These are phyloP conservation scores for Lophiotrema nucula DNA, from an alignment of 495 filamentous ascomycete species.

Conservation along the genomic window DNA sequence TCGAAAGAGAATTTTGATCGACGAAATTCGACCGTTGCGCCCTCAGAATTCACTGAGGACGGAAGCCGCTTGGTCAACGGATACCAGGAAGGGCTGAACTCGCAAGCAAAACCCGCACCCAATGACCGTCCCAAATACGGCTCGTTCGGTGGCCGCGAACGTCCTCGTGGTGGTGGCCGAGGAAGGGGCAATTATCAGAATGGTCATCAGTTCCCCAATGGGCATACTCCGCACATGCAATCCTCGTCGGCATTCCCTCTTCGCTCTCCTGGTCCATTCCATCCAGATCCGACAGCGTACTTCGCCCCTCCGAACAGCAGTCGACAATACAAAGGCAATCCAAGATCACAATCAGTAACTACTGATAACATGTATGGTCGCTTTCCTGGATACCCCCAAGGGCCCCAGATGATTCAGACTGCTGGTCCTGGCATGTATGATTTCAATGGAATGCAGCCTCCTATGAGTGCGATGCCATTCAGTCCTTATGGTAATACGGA, in stretches of 20 bases:
- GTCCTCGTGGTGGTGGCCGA: conserved; percentile 34
- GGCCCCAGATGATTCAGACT: conserved; percentile 31
- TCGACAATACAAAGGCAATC: conserved; percentile 28
- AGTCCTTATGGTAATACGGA: too few species aligned
- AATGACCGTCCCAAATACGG: conserved; percentile 18
- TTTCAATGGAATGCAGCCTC: conserved; percentile 49
- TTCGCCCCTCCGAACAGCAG: conserved; percentile 2
- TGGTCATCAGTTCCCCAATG: conserved; percentile 34
- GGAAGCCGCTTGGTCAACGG: conserved; percentile 12
- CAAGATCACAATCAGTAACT: conserved; percentile 40
- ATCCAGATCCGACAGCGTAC: conserved; percentile 30
- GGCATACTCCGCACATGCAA: conserved; percentile 14
- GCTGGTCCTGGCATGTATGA: conserved; percentile 30
- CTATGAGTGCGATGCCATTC: conserved; percentile 66
- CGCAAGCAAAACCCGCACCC: conserved; percentile 8
- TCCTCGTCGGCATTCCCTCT: conserved; percentile 16
- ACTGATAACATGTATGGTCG: conserved; percentile 38
- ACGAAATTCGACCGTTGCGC: conserved; percentile 3
- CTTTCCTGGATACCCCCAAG: conserved; percentile 26
- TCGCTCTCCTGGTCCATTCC: conserved; percentile 24
- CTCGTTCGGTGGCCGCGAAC: conserved; percentile 30
- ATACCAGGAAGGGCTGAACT: conserved; percentile 10
- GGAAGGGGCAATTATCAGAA: conserved; percentile 29
- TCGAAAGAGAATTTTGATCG: conserved; percentile 32
- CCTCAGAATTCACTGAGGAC: conserved; percentile 11